phyloP scores from a whole-genome alignment of 169 alveolate species.

The Plasmodium inui region DNA sequence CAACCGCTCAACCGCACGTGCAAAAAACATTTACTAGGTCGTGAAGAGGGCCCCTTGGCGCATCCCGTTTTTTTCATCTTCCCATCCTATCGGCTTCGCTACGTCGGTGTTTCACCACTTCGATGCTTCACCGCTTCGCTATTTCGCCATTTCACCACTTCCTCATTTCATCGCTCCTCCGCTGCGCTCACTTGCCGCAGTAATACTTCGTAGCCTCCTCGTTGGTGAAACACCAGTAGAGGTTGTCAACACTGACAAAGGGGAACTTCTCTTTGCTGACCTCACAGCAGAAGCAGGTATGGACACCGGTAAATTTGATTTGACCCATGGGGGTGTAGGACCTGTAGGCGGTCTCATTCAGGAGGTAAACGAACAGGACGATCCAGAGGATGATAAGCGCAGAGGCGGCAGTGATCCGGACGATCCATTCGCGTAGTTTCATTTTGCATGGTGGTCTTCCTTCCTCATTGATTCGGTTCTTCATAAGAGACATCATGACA shows the following conservation, averaged over 20 bases:
- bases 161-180: neutral
- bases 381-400: slow-evolving; percentile 67
- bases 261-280: slow-evolving; percentile 31
- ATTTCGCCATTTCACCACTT: neutral
- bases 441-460: slow-evolving; percentile 82
- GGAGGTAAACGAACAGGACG: slow-evolving; percentile 59
- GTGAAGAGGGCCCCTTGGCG: neutral
- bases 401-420: slow-evolving; percentile 69
- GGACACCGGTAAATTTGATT: slow-evolving; percentile 78
- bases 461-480: slow-evolving; percentile 76
- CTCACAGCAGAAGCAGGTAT: slow-evolving; percentile 80
- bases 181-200: neutral
- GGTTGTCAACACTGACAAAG: neutral
- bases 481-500: slow-evolving; percentile 59
- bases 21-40: neutral
- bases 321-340: slow-evolving; percentile 82
- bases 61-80: neutral
- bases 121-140: neutral
- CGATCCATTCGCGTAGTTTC: slow-evolving; percentile 82
- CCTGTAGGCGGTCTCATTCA: slow-evolving; percentile 73
- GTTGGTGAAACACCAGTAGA: slow-evolving; percentile 48
- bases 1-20: neutral
- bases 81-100: neutral
- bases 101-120: neutral
- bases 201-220: slow-evolving; percentile 38